Percentiles rank a stretch among this genome's conserved stretches.
Conservation (phyloP, 1,284 basidiomycete genomes). For the Phaffia rhodozyma region DNA sequence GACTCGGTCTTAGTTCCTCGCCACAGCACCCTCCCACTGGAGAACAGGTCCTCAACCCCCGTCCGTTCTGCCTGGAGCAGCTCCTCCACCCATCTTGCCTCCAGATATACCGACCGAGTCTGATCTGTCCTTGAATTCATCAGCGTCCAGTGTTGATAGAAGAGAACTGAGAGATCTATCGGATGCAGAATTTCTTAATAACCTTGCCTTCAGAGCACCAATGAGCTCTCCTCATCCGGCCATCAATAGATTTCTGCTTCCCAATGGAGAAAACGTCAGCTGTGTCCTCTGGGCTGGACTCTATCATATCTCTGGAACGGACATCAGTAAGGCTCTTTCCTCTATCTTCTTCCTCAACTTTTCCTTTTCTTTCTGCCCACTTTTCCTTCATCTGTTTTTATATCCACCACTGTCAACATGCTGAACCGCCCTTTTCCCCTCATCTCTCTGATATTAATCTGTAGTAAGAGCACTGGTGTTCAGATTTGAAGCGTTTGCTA, state of each 20-base stretch:
- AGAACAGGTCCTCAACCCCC: conserved; percentile 35
- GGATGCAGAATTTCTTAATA: conserved; percentile 22
- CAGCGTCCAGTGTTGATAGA: conserved; percentile 24
- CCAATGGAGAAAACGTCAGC: conserved; percentile 71
- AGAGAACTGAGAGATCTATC: not conserved
- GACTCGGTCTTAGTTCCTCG: conserved; percentile 48
- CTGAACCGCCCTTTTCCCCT: not conserved
- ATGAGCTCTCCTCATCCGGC: conserved; percentile 44
- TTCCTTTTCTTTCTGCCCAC: not conserved
- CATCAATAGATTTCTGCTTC: conserved; percentile 68
- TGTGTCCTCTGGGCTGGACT: conserved; percentile 81
- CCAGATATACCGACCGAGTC: conserved; percentile 13
- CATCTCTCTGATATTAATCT: not conserved
- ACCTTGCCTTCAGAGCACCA: conserved; percentile 32
- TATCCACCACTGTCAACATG: not conserved
- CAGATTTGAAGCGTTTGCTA: conserved; percentile 72
- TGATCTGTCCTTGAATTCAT: conserved; percentile 1
- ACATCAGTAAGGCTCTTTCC: conserved; percentile 32
- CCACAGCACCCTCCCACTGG: conserved; percentile 48
- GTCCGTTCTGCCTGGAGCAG: conserved; percentile 27
- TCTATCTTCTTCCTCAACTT: not conserved
- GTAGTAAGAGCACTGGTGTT: conserved; percentile 71
- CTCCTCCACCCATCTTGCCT: conserved; percentile 19
- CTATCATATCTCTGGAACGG: conserved; percentile 81
- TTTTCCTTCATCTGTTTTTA: not conserved